These are phyloP conservation scores for Stenogyne calaminthoides DNA, from an alignment of 305 asterid species.

Conservation along the genomic window DNA sequence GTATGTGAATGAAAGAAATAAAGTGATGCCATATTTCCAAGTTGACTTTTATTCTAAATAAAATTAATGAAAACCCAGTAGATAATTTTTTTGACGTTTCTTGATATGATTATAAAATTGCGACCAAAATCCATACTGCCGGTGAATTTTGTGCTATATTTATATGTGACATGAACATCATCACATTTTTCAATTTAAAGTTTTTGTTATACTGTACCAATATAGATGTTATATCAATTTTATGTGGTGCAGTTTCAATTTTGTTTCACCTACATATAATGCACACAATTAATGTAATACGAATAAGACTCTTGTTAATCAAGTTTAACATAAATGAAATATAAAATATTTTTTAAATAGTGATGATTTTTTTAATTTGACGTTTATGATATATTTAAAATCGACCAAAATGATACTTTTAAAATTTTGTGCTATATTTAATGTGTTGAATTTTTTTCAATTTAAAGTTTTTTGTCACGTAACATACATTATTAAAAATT, in stretches of 20 bases:
- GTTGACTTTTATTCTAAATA: background rate
- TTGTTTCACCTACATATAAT: background rate
- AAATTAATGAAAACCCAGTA: background rate
- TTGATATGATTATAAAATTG: background rate
- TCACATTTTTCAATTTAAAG: background rate
- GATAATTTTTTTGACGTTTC: slow-evolving; percentile 13
- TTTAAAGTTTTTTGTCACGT: too few species aligned
- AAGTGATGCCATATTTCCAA: background rate
- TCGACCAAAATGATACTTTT: too few species aligned
- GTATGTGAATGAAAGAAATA: background rate
- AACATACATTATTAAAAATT: background rate
- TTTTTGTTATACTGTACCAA: background rate
- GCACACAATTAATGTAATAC: background rate
- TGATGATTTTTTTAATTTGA: too few species aligned
- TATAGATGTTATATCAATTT: background rate
- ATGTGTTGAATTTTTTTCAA: too few species aligned
- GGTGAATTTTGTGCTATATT: slow-evolving; percentile 10
- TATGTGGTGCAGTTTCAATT: background rate
- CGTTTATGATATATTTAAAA: too few species aligned
- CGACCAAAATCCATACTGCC: background rate
- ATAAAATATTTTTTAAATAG: too few species aligned
- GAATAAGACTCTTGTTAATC: too few species aligned
- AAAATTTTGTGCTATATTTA: too few species aligned
- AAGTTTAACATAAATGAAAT: too few species aligned
- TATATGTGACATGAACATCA: background rate